Percentiles rank a stretch among this genome's conserved stretches.
phyloP scores from a whole-genome alignment of 768 basidiomycete genomes.

The Amanita exitialis region DNA sequence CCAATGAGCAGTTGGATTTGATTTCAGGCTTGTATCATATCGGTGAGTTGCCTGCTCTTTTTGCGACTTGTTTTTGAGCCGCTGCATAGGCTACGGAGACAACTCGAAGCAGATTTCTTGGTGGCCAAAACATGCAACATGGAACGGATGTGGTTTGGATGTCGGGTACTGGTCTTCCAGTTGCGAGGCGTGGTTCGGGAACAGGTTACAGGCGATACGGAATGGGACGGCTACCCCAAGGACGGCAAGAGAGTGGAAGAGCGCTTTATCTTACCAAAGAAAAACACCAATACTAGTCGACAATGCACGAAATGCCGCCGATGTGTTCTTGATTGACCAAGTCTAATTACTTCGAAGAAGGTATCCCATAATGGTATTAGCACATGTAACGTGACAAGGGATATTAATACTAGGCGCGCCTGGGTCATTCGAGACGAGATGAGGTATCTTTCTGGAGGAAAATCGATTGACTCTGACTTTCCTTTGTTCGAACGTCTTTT shows the following conservation, averaged over 20 bases:
- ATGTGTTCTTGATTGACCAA: neutral
- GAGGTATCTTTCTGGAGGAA: constrained; percentile 3
- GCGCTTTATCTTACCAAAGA: neutral
- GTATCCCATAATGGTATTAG: neutral
- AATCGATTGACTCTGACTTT: neutral
- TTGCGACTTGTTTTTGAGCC: too few species aligned
- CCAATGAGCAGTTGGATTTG: neutral
- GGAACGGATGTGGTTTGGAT: constrained; percentile 3
- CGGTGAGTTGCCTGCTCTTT: neutral
- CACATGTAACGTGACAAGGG: neutral
- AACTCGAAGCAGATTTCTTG: neutral
- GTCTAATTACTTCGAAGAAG: neutral
- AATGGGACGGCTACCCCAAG: neutral
- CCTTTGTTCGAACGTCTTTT: constrained; percentile 62
- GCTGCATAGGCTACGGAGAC: neutral
- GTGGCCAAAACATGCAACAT: constrained; percentile 4
- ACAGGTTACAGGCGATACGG: neutral
- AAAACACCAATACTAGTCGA: neutral
- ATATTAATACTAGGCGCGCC: neutral
- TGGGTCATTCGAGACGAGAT: constrained; percentile 1
- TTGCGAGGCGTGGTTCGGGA: constrained; percentile 3
- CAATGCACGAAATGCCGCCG: neutral
- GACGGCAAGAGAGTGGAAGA: constrained; percentile 1
- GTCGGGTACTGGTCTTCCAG: constrained; percentile 4
- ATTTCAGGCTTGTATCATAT: constrained; percentile 4